These are phyloP conservation scores for Trichoderma breve DNA, from an alignment of 2,329 filamentous ascomycete species.

Conservation along the genomic window DNA sequence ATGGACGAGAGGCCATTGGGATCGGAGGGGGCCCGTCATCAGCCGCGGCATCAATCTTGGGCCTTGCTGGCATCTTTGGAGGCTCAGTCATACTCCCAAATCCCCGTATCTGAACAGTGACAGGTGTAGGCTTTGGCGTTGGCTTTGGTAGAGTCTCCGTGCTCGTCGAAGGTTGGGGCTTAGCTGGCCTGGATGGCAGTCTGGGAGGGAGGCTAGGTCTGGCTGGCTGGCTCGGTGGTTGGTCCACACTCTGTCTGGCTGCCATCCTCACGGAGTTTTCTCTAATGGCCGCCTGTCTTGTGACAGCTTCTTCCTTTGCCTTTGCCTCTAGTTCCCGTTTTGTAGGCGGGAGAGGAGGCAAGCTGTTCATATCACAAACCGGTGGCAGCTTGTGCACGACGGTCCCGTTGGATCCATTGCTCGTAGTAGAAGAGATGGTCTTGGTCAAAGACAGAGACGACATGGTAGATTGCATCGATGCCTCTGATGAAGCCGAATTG, in stretches of 20 bases:
- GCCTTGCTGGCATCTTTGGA: constrained; percentile 13
- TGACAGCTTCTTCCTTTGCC: constrained; percentile 11
- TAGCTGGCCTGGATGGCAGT: constrained; percentile 49
- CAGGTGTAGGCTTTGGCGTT: neutral
- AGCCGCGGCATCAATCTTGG: constrained; percentile 12
- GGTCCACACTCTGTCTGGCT: constrained; percentile 25
- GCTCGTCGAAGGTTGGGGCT: constrained; percentile 27
- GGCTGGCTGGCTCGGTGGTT: constrained; percentile 15
- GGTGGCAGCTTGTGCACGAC: constrained; percentile 54
- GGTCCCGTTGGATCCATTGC: constrained; percentile 44
- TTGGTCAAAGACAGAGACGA: constrained; percentile 52
- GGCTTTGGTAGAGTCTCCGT: neutral
- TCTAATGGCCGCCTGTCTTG: constrained; percentile 18
- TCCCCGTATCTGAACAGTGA: constrained; percentile 25
- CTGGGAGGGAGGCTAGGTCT: constrained; percentile 49
- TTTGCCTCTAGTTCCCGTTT: constrained; percentile 52
- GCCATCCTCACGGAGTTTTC: constrained; percentile 4
- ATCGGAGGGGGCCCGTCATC: constrained; percentile 50
- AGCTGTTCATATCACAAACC: constrained; percentile 52
- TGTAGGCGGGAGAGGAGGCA: constrained; percentile 57
- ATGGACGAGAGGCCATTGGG: constrained; percentile 52
- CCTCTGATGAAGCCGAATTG: constrained; percentile 57
- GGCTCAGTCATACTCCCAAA: constrained; percentile 23
- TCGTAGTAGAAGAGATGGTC: constrained; percentile 48
- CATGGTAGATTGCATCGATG: constrained; percentile 53